These are phyloP conservation scores for Wilcoxina mikolae DNA, from an alignment of 495 filamentous ascomycete species.

Conservation along the genomic window DNA sequence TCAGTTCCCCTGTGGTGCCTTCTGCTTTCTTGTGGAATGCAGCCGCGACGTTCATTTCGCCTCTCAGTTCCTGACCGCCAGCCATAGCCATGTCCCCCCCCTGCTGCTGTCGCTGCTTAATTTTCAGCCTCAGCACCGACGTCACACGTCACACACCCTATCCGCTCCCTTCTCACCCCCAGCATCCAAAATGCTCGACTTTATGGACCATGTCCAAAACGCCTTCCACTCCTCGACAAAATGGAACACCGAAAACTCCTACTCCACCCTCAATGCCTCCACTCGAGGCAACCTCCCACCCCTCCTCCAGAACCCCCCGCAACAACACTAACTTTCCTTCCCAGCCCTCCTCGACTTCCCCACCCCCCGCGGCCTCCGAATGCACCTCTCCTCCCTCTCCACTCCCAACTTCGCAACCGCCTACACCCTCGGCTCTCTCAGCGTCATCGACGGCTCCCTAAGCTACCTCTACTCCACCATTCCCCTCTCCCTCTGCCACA, in stretches of 20 bases:
- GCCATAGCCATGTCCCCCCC: too few relatives aligned
- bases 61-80: too few relatives aligned
- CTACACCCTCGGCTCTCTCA: slow-evolving; percentile 21
- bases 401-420: slow-evolving; percentile 46
- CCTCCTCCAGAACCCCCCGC: slow-evolving; percentile 32
- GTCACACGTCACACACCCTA: not conserved
- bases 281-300: slow-evolving; percentile 47
- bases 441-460: slow-evolving; percentile 20
- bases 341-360: slow-evolving; percentile 42
- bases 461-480: slow-evolving; percentile 23
- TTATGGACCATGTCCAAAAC: slow-evolving; percentile 95
- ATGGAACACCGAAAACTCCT: slow-evolving; percentile 90
- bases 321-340: slow-evolving; percentile 3
- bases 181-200: slow-evolving; percentile 58
- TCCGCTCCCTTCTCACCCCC: not conserved
- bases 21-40: too few relatives aligned
- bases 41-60: too few relatives aligned
- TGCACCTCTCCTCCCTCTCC: slow-evolving; percentile 79
- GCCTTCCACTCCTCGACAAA: slow-evolving; percentile 74
- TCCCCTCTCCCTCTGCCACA: slow-evolving; percentile 5
- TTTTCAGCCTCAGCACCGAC: too few relatives aligned
- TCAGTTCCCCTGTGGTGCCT: too few relatives aligned
- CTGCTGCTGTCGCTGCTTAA: too few relatives aligned
- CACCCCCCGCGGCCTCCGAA: slow-evolving; percentile 57
- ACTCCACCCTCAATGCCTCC: slow-evolving; percentile 74